phyloP scores from a whole-genome alignment of 2,329 filamentous ascomycete genomes.

The Cercospora zeae-maydis region DNA sequence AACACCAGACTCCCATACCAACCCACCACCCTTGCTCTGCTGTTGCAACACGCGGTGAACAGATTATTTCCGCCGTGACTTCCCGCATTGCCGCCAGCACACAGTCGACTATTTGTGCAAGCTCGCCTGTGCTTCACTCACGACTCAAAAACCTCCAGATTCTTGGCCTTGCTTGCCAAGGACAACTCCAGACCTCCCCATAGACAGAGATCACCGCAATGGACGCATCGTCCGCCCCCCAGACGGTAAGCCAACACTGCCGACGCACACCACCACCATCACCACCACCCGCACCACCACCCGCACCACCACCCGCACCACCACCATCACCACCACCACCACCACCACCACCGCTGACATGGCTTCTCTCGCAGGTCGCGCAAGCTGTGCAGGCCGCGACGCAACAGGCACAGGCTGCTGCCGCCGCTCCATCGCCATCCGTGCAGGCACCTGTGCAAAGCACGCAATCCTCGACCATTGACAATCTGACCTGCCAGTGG shows the following conservation, averaged over 20 bases:
- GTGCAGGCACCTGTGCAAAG: slow-evolving; percentile 31
- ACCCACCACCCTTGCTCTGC: background rate
- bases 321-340: too few relatives aligned
- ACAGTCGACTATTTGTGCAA: background rate
- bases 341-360: background rate
- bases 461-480: slow-evolving; percentile 36
- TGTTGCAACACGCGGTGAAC: background rate
- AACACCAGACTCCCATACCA: background rate
- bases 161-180: slow-evolving; percentile 8
- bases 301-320: background rate
- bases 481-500: slow-evolving; percentile 58
- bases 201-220: background rate
- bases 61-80: background rate
- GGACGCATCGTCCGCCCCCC: slow-evolving; percentile 1
- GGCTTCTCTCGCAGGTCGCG: slow-evolving; percentile 26
- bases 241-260: slow-evolving; percentile 6
- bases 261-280: background rate
- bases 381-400: slow-evolving; percentile 34
- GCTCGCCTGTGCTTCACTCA: background rate
- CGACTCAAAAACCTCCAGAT: background rate
- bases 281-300: too few relatives aligned
- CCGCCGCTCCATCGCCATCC: slow-evolving; percentile 28
- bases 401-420: slow-evolving; percentile 29
- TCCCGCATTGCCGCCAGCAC: background rate
- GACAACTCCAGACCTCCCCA: too few relatives aligned